Evolutionary conservation across 1,284 basidiomycete genomes (phyloP).

Genomic region (Polyporus tsugae): DNA sequence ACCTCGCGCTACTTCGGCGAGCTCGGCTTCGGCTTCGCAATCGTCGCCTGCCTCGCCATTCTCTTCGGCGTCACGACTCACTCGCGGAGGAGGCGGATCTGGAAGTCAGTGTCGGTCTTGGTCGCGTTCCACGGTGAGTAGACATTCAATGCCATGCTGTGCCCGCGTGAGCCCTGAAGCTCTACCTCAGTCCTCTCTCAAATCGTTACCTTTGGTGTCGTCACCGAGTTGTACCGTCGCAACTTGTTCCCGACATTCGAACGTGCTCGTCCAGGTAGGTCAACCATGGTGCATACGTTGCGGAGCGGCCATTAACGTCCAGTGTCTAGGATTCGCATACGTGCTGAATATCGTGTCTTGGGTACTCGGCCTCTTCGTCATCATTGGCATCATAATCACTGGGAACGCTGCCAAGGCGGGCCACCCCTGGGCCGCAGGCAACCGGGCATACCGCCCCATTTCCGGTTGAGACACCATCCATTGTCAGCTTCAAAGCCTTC

Average conservation of each 20-base stretch:
- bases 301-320: conserved; percentile 6
- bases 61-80: conserved; percentile 76
- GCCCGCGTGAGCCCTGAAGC: conserved; percentile 2
- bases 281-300: background rate
- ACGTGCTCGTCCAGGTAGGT: conserved; percentile 65
- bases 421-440: conserved; percentile 78
- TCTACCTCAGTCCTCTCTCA: conserved; percentile 60
- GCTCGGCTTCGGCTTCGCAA: conserved; percentile 69
- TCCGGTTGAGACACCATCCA: conserved; percentile 30
- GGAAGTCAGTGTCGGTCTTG: conserved; percentile 73
- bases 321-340: conserved; percentile 60
- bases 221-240: conserved; percentile 67
- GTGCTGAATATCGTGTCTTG: conserved; percentile 67
- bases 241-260: conserved; percentile 60
- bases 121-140: conserved; percentile 66
- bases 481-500: background rate
- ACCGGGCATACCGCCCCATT: conserved; percentile 70
- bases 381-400: conserved; percentile 63
- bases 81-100: conserved; percentile 75
- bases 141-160: background rate
- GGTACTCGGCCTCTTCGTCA: conserved; percentile 61
- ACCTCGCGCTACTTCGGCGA: conserved; percentile 72
- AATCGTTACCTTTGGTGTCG: conserved; percentile 66
- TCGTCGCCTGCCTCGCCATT: conserved; percentile 62
- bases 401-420: conserved; percentile 74